Base-by-base conservation (phyloP, 1,284 basidiomycete species). In the Ustilago shanxiensis region DNA sequence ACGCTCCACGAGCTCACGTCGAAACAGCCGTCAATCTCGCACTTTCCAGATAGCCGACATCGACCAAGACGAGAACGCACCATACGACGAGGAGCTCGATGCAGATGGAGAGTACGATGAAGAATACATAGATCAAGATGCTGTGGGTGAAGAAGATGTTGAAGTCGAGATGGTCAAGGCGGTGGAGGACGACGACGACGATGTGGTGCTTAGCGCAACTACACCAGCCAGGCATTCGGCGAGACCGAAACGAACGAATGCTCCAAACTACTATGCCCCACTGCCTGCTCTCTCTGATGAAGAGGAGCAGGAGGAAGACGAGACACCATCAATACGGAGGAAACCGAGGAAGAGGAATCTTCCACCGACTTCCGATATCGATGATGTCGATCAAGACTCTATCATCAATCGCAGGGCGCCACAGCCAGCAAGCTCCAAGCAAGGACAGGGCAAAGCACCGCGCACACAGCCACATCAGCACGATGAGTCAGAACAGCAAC, bases 51-150 rank as follows among this genome's bases (percentile, higher is more conserved):
- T 72, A 18, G 33, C 69, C n/a, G 57, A 60, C 18, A 59, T 65
- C 22, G 24, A 33, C 26, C 59, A 66, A 3, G 62, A 72, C 18
- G 33, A 60, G 33, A 68, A 66, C 33, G 68, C 57, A 0, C 54
- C 56, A 2, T 68, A 69, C 28, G 72, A 74, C 56, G 58, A 68
- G 35, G 66, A 65, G 8, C 66, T 68, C 24, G 71, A 73, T 41
- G 61, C 61, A 1, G 71, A 68, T 26, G 71, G 57, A 39, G 70
- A 72, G 22, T 52, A 57, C 18, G 70, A 72, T n/a, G 59, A 63
- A 49, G 64, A 66, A 18, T 65, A 51, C 22, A 18, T 66, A 28
- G 61, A 57, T 8, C 47, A 61, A 31, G 62, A 68, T 50, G 61
- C 59, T 5, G 39, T 24, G 4, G 57, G n/a, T 7, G 53, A 57